Evolutionary conservation across 2,329 filamentous ascomycete species (phyloP), one percentile per base, ranked within the genome.

Genomic region (Trichoderma sp.): DNA sequence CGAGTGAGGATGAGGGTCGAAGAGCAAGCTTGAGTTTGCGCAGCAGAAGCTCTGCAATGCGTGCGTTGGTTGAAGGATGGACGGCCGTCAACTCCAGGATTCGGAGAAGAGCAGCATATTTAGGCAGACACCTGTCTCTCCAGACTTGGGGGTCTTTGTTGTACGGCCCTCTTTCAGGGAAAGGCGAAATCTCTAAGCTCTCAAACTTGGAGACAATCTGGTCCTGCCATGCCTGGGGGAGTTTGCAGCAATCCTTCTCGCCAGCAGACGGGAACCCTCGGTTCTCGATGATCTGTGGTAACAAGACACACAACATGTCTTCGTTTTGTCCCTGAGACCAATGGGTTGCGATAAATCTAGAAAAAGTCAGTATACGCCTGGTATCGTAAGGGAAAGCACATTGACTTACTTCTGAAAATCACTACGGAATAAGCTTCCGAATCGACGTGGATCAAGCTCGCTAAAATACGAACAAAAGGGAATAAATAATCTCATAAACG

Each of bases 401-500:
- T 53, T 30, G n/a, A 57, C 83, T 79, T 82, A 93, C 88, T 89
- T 93, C 80, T 97, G 93, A 75, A 98, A 94, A 71, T 93, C 90
- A 47, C 90, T 91, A 8, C 95, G 85, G 36, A 97, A 87, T n/a
- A 98, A 84, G 74, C 89, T 91, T 68, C 90, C 88, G 78, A 98
- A 99, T 50, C 93, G 88, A 68, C 91, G 88, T 2, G 87, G 79
- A 59, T 94, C 91, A 43, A 97, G 84, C 68, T 93, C 88, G 0
- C 93, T 91, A 75, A 96, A 91, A 67, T 93, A 91, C 15, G 91
- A 91, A 81, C 94, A 98, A 80, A 98, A 97, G 0, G 90, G 87
- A 57, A 98, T 87, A 79, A 97, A 98, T 84, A 91, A 91, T 66
- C 82, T 82, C 77, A 91, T 88, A 76, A 95, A 86, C 1, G 87